Base-by-base conservation (phyloP, 2,329 filamentous ascomycete genomes). In the Fusarium domesticum region DNA sequence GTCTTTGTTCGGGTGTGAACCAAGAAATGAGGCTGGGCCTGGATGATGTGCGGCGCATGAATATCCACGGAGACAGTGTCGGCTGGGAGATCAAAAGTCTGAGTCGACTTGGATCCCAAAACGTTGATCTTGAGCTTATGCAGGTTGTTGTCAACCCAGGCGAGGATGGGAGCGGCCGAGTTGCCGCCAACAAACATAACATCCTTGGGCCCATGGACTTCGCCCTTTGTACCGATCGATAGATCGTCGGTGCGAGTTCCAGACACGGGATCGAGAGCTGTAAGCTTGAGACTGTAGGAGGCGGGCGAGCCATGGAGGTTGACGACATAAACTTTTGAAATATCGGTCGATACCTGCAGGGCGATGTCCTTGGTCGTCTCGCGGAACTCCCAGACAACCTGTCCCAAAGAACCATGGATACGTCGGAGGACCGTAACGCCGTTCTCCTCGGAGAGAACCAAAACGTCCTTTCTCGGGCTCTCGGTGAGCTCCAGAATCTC, bases 11-110 rank as follows among this genome's bases (percentile, higher is more conserved):
- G 77, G 57, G 82, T 89, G 56, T 96, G 87, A 5, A 96, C 86
- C 23, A 96, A 72, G 70, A 96, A 95, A 70, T 95, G 89, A 30
- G 89, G 76, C 35, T 83, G 75, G 4, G 87, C 85, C 60, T 87
- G 85, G 20, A 81, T 70, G 43, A 85, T 75, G 53, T 83, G 82
- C 14, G 89, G 85, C 1, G 87, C 87, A 61, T 95, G 88, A 17
- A 96, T 73, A 43, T 83, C 74, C 39, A 87, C 73, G 4, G 67
- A 64, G 14, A 71, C 64, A 4, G 77, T 72, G 15, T 71, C 72
- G 6, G 69, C 59, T 16, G 71, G 64, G 18, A 83, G 67, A 15
- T 72, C 58, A 45, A 84, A 74, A 42, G 77, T 77, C 54, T 81
- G 76, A 38, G 75, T 73, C 11, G 66, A 68, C 67, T 78, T 81